Percentiles rank a stretch among this genome's conserved stretches.
phyloP scores from a whole-genome alignment of 2,329 filamentous ascomycete species.

The Arthrocladium fulminans region DNA sequence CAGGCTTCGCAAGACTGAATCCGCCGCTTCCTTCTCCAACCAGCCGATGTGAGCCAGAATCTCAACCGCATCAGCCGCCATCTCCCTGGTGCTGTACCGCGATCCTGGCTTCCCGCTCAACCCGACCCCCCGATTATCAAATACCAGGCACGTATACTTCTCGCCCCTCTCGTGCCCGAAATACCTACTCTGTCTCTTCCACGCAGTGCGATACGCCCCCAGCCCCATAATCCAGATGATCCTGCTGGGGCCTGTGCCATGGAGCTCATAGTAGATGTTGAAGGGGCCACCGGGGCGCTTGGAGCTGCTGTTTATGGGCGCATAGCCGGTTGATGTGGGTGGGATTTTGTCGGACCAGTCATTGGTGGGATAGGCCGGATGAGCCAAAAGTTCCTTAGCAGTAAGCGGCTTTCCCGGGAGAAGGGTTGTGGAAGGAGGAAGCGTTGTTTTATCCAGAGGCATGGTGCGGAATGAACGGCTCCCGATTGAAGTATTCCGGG shows the following conservation, averaged over 20 bases:
- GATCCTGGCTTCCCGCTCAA: conserved; percentile 65
- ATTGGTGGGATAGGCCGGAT: conserved; percentile 27
- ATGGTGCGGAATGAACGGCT: not conserved
- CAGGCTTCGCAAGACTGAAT: conserved; percentile 16
- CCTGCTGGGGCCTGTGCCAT: conserved; percentile 64
- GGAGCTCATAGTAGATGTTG: conserved; percentile 68
- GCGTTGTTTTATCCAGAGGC: not conserved
- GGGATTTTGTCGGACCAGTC: conserved; percentile 41
- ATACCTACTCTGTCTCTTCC: conserved; percentile 75
- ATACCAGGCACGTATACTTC: conserved; percentile 63
- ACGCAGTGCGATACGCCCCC: conserved; percentile 58
- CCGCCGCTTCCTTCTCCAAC: conserved; percentile 37
- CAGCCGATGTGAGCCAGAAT: conserved; percentile 61
- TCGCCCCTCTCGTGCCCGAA: conserved; percentile 62
- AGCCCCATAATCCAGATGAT: conserved; percentile 74
- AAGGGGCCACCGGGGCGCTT: conserved; percentile 56
- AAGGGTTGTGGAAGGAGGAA: conserved; percentile 4
- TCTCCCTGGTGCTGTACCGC: conserved; percentile 73
- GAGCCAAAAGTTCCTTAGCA: conserved; percentile 26
- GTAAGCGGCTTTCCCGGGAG: conserved; percentile 23
- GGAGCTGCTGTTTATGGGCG: conserved; percentile 2
- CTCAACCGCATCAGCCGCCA: conserved; percentile 71
- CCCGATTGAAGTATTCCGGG: too few species aligned
- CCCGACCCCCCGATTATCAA: conserved; percentile 82
- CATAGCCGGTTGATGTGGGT: conserved; percentile 37